A percentile compares a stretch with the other conserved stretches of the same genome.
Evolutionary conservation across 768 basidiomycete species (phyloP).

Genomic region (Rhodotorula taiwanensis): DNA sequence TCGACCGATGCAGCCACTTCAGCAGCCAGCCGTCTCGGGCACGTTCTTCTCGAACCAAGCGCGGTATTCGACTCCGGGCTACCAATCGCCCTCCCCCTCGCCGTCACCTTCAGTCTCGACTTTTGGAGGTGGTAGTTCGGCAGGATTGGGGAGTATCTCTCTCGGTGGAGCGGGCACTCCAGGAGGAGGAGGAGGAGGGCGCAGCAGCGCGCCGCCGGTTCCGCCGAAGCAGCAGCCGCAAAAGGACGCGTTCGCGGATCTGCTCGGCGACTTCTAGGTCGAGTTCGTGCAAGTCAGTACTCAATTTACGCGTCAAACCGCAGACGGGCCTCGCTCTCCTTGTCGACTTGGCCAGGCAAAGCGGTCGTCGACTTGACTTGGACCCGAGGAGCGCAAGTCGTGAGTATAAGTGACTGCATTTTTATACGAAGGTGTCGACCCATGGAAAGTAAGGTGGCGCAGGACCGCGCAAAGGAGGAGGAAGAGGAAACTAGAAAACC

Average conservation of each 20-base stretch:
- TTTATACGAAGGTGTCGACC: no score
- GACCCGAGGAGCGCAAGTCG: no score
- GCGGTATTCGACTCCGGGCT: background rate
- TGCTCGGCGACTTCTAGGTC: conserved; percentile 42
- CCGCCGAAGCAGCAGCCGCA: conserved; percentile 29
- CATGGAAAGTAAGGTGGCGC: background rate
- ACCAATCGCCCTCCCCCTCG: background rate
- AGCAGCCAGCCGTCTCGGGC: background rate
- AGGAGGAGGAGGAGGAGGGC: background rate
- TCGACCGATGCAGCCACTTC: no score
- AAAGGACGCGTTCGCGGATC: conserved; percentile 47
- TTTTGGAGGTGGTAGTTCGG: background rate
- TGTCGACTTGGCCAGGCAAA: no score
- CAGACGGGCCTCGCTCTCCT: no score
- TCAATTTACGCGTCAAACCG: no score
- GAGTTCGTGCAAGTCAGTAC: background rate
- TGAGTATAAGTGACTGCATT: no score
- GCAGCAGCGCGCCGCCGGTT: conserved; percentile 6
- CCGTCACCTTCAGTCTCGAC: background rate
- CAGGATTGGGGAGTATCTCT: conserved; percentile 7
- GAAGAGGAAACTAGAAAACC: no score
- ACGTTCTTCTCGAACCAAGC: conserved; percentile 30
- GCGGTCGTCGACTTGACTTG: no score
- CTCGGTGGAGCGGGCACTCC: background rate
- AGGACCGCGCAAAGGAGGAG: no score